Evolutionary conservation across 2,329 filamentous ascomycete genomes (phyloP).

Genomic region (Penicillium sp.): DNA sequence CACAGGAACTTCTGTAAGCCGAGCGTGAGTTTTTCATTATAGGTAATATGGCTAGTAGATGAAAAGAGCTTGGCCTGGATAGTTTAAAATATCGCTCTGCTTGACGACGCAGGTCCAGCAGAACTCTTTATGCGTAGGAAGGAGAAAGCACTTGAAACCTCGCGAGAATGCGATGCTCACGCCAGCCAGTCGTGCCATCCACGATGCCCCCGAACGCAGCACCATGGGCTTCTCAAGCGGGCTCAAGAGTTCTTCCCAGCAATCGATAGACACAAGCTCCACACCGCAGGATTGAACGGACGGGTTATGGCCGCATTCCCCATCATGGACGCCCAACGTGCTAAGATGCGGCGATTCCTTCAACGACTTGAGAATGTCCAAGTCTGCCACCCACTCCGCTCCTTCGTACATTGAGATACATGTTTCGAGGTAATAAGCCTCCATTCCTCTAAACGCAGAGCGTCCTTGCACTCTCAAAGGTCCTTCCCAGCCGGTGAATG

Average conservation of each 20-base stretch:
- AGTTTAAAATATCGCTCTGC: neutral
- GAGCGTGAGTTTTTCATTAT: no score
- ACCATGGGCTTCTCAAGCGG: conserved; percentile 2
- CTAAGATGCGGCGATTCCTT: neutral
- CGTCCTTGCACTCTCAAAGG: neutral
- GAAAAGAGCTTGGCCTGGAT: neutral
- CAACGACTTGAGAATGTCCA: conserved; percentile 1
- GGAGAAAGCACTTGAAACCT: conserved; percentile 7
- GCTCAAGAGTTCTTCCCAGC: conserved; percentile 5
- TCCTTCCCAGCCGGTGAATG: conserved; percentile 18
- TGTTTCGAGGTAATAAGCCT: conserved; percentile 2
- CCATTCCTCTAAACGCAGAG: conserved; percentile 1
- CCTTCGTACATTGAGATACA: conserved; percentile 8
- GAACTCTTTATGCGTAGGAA: neutral
- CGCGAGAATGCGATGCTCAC: conserved; percentile 2
- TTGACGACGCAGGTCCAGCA: conserved; percentile 4
- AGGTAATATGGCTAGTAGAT: neutral
- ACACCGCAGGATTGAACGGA: neutral
- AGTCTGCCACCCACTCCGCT: conserved; percentile 3
- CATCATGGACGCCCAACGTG: neutral
- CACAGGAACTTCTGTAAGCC: no score
- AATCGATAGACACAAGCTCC: neutral
- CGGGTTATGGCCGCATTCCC: neutral
- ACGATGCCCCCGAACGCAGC: neutral
- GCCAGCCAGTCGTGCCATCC: conserved; percentile 2